Percentiles rank a stretch among this genome's conserved stretches.
Conservation (phyloP, 2,329 filamentous ascomycete species). For the Fusarium sp. region DNA sequence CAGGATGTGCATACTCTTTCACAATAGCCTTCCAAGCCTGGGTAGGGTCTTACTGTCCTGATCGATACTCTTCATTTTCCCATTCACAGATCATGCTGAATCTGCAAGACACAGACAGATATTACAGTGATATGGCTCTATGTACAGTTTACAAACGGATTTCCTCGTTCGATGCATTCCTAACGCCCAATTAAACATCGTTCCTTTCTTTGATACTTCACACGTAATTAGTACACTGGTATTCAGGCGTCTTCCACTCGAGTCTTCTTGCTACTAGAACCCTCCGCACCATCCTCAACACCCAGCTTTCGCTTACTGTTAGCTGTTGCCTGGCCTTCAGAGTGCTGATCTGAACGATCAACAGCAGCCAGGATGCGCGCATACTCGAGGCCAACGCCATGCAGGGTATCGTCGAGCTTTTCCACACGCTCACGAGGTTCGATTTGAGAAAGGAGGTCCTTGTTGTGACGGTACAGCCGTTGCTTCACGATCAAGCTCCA, state of each 20-base stretch:
- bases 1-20: background rate
- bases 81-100: background rate
- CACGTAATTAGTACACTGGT: background rate
- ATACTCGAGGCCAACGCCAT: slow-evolving; percentile 78
- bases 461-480: slow-evolving; percentile 79
- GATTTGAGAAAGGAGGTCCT: slow-evolving; percentile 75
- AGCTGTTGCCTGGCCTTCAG: slow-evolving; percentile 15
- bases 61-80: background rate
- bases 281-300: slow-evolving; percentile 42
- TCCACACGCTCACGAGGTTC: slow-evolving; percentile 75
- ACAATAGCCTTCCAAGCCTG: background rate
- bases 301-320: slow-evolving; percentile 61
- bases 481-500: slow-evolving; percentile 84
- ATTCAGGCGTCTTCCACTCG: slow-evolving; percentile 52
- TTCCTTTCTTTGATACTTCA: slow-evolving; percentile 2
- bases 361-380: slow-evolving; percentile 67
- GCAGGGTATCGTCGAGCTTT: slow-evolving; percentile 76
- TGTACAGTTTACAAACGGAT: slow-evolving; percentile 34
- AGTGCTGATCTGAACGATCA: slow-evolving; percentile 53
- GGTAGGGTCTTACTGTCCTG: background rate
- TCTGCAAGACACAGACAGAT: slow-evolving; percentile 25
- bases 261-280: slow-evolving; percentile 60
- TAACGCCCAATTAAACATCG: slow-evolving; percentile 21
- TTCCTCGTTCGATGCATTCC: slow-evolving; percentile 19
- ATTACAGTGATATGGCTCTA: slow-evolving; percentile 31